Percentiles rank a stretch among this genome's conserved stretches.
Conservation (phyloP, 306 rosid genomes). For the Castanea mollissima region DNA sequence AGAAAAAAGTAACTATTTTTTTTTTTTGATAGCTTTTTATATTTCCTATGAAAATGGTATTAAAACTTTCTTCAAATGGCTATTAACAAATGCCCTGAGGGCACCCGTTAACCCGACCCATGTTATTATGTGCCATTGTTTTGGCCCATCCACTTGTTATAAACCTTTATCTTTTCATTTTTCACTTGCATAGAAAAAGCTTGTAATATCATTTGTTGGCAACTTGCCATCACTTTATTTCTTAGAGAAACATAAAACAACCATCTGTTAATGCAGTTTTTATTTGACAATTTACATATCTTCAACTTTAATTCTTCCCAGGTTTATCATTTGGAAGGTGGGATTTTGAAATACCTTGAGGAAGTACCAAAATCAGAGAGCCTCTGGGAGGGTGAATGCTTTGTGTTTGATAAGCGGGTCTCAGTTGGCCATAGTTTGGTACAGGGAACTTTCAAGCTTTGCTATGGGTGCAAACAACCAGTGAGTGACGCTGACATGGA, state of each 20-base stretch:
- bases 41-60: too few species aligned
- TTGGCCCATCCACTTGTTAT: not conserved
- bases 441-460: constrained; percentile 85
- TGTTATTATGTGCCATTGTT: not conserved
- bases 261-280: not conserved
- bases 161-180: not conserved
- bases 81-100: too few species aligned
- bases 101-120: too few species aligned
- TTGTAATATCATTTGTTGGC: not conserved
- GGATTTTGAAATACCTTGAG: constrained; percentile 92
- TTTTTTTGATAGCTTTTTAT: too few species aligned
- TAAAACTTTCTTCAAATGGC: too few species aligned
- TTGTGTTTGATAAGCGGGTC: constrained; percentile 91
- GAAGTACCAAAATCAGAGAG: constrained; percentile 75
- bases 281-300: not conserved
- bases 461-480: constrained; percentile 95
- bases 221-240: not conserved
- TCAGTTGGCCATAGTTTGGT: constrained; percentile 87
- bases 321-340: constrained; percentile 98
- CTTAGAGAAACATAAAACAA: not conserved
- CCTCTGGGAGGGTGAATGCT: constrained; percentile 96
- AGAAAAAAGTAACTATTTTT: too few species aligned
- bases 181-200: not conserved
- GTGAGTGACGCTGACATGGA: constrained; percentile 90
- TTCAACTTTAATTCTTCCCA: constrained; percentile 7